These are phyloP conservation scores for Hebeloma cylindrosporum DNA, from an alignment of 768 basidiomycete genomes.

Conservation along the genomic window DNA sequence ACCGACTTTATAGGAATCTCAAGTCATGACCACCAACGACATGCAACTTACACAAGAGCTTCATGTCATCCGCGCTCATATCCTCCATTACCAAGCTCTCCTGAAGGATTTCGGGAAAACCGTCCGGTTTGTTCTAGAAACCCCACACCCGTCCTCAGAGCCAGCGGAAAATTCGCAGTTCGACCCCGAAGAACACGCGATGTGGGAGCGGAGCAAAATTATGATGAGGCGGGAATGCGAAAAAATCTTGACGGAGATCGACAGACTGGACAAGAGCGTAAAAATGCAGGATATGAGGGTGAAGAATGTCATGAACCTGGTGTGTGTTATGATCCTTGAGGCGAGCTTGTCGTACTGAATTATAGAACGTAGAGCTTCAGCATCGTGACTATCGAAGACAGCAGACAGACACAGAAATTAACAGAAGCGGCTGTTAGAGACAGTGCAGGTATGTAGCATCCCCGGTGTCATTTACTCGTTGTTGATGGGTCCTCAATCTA, in stretches of 20 bases:
- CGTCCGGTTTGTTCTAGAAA: conserved; percentile 47
- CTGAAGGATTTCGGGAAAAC: conserved; percentile 54
- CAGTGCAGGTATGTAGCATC: conserved; percentile 38
- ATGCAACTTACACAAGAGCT: conserved; percentile 50
- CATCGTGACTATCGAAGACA: conserved; percentile 48
- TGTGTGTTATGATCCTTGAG: conserved; percentile 17
- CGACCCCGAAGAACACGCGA: conserved; percentile 2
- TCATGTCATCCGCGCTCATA: conserved; percentile 56
- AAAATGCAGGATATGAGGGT: conserved; percentile 43
- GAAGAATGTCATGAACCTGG: conserved; percentile 53
- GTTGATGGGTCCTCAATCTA: conserved; percentile 8
- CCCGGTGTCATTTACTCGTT: not conserved
- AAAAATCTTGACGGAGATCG: conserved; percentile 49
- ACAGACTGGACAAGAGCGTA: conserved; percentile 43
- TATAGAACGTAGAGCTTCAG: conserved; percentile 41
- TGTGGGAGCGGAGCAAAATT: conserved; percentile 8
- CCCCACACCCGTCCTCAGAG: conserved; percentile 42
- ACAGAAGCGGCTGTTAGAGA: conserved; percentile 40
- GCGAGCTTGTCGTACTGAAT: not conserved
- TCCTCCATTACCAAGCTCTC: conserved; percentile 54
- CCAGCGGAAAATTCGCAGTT: not conserved
- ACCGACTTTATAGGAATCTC: conserved; percentile 46
- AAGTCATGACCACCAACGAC: conserved; percentile 39
- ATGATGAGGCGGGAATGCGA: conserved; percentile 43
- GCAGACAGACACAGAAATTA: conserved; percentile 40